Base-by-base conservation (phyloP, 164 flowering plant species). In the Paratinospora sagittata region DNA sequence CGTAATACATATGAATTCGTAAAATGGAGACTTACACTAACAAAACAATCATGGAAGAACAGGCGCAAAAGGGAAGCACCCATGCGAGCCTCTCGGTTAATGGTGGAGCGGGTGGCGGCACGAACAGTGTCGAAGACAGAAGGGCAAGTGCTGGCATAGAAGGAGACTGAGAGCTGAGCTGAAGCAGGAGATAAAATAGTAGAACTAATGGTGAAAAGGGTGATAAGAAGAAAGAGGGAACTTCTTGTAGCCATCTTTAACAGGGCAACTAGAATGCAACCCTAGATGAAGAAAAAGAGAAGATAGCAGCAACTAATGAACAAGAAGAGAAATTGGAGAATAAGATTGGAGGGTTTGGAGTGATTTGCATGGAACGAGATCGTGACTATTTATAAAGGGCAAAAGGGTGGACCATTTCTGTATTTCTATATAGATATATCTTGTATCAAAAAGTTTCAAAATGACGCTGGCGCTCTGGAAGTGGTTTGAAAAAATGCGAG, bases 11-110 rank as follows among this genome's bases (percentile, higher is more conserved):
- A n/a, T 4, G 34, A 30, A 4, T 30, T 1, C 34, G 4, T 4
- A 30, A 30, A 30, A 30, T 1, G 2, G 34, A 30, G 34, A 30
- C 34, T 70, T 41, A 74, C 80, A 52, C 63, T 74, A 58, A 78
- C 82, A 45, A 83, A 83, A 70, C 86, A 83, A 33, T 83, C 86
- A 37, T 81, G 85, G 75, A 83, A 83, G 67, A 81, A 79, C 23
- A 83, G 75, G 7, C 84, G 84, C 9, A 83, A 69, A 30, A 82
- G 39, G 12, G 82, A 82, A 1, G 85, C 82, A 0, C 81, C 85
- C 81, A 82, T 82, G 60, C 85, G 80, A 27, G 70, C 26, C 27
- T 82, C 85, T 17, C 78, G 63, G 55, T 63, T 61, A 30, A 82
- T 65, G 12, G 80, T 75, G 0, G 77, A 66, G 6, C 27, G 37